Evolutionary conservation across 495 filamentous ascomycete species (phyloP).

Genomic region (Aspergillus funiculosus): DNA sequence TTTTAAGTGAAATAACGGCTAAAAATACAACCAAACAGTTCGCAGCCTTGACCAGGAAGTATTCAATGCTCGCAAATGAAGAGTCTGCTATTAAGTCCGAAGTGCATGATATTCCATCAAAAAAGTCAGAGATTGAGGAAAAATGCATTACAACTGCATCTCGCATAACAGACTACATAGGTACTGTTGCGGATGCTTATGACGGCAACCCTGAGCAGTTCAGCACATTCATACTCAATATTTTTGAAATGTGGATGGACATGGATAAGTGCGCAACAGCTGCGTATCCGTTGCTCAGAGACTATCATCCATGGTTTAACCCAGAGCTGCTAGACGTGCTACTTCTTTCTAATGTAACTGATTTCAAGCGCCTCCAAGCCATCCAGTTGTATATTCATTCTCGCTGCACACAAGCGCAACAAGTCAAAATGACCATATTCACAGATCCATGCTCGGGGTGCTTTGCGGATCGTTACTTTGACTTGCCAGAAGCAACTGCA

Average conservation of each 20-base stretch:
- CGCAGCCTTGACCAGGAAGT: constrained; percentile 20
- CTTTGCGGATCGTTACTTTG: constrained; percentile 44
- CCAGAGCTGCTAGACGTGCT: constrained; percentile 47
- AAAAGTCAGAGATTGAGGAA: neutral
- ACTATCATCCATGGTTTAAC: constrained; percentile 49
- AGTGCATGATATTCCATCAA: neutral
- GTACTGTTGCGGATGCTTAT: constrained; percentile 32
- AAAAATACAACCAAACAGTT: constrained; percentile 16
- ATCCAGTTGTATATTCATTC: constrained; percentile 45
- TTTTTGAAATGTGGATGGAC: constrained; percentile 56
- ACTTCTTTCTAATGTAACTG: constrained; percentile 33
- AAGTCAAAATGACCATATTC: constrained; percentile 37
- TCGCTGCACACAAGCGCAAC: constrained; percentile 20
- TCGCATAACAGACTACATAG: constrained; percentile 34
- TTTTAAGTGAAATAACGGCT: neutral
- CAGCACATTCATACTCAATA: constrained; percentile 51
- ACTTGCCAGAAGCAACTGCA: constrained; percentile 17
- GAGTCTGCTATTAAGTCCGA: constrained; percentile 24
- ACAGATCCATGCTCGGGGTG: constrained; percentile 27
- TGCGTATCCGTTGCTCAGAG: constrained; percentile 36
- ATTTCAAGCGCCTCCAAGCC: constrained; percentile 42
- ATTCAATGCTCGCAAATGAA: constrained; percentile 22
- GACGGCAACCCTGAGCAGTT: constrained; percentile 39
- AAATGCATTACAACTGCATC: constrained; percentile 31
- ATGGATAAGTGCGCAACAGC: constrained; percentile 45